Evolutionary conservation across 2,329 filamentous ascomycete genomes (phyloP).

Genomic region (Epichloe bromicola): DNA sequence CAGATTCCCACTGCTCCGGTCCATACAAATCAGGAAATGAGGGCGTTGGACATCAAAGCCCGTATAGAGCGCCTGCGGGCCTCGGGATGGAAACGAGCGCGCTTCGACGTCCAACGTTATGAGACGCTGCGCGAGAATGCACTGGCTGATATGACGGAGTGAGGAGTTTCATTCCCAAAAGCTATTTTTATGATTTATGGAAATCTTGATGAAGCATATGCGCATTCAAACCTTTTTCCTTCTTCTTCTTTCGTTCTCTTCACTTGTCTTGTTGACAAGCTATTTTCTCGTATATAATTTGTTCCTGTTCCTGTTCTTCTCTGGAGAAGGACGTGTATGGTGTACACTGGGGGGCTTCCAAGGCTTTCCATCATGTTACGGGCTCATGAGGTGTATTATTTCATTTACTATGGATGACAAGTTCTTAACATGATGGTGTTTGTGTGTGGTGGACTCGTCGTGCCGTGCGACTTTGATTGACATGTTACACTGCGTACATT

Average conservation of each 20-base stretch:
- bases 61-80: slow-evolving; percentile 42
- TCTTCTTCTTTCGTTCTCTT: neutral
- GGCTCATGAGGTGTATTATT: neutral
- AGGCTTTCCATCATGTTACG: neutral
- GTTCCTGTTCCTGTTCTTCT: neutral
- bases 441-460: too few relatives aligned
- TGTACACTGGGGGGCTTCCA: too few relatives aligned
- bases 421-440: neutral
- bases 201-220: too few relatives aligned
- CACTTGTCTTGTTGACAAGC: neutral
- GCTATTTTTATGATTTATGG: too few relatives aligned
- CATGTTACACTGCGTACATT: too few relatives aligned
- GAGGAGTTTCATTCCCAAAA: neutral
- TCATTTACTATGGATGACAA: neutral
- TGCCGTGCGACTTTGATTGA: too few relatives aligned
- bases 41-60: slow-evolving; percentile 29
- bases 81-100: slow-evolving; percentile 41
- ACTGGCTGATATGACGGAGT: slow-evolving; percentile 32
- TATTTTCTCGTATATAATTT: neutral
- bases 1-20: slow-evolving; percentile 10
- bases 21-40: slow-evolving; percentile 21
- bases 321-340: too few relatives aligned
- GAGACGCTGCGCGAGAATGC: slow-evolving; percentile 38
- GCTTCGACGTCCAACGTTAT: slow-evolving; percentile 41
- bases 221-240: neutral